These are phyloP conservation scores for Lentinula detonsa DNA, from an alignment of 768 basidiomycete species.

Conservation along the genomic window DNA sequence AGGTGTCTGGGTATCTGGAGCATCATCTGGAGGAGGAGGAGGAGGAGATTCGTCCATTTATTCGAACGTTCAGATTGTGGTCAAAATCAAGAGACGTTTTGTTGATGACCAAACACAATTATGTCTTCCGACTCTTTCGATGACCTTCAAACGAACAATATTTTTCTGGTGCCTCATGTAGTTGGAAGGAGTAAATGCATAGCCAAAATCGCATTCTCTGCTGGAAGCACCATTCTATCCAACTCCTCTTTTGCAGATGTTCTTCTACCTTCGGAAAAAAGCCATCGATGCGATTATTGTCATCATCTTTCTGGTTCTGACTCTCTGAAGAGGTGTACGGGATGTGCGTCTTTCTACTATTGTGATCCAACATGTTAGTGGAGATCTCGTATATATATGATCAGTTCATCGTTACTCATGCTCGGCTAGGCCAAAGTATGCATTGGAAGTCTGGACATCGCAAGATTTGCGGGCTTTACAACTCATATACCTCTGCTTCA, in stretches of 20 bases:
- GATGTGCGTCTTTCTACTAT: constrained; percentile 71
- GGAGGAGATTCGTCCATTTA: not conserved
- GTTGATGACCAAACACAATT: not conserved
- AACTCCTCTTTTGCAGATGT: constrained; percentile 38
- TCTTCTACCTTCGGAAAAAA: constrained; percentile 52
- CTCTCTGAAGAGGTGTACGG: constrained; percentile 50
- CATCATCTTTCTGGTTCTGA: constrained; percentile 27
- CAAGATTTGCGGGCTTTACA: constrained; percentile 58
- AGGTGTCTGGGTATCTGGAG: not conserved
- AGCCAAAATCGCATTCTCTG: constrained; percentile 27
- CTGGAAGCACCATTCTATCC: constrained; percentile 47
- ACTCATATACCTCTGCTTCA: constrained; percentile 37
- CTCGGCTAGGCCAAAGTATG: constrained; percentile 49
- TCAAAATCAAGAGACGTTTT: not conserved
- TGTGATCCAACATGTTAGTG: constrained; percentile 54
- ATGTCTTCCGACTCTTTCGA: constrained; percentile 1
- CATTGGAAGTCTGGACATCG: constrained; percentile 68
- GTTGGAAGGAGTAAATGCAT: constrained; percentile 47
- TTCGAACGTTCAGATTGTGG: not conserved
- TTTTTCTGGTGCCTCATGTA: constrained; percentile 37
- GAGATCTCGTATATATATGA: constrained; percentile 14
- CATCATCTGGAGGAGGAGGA: not conserved
- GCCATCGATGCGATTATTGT: constrained; percentile 63
- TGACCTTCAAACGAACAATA: not conserved
- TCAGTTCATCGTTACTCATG: constrained; percentile 1